Evolutionary conservation across 495 filamentous ascomycete species (phyloP), one percentile per base, ranked within the genome.

Genomic region (Tuber magnatum): DNA sequence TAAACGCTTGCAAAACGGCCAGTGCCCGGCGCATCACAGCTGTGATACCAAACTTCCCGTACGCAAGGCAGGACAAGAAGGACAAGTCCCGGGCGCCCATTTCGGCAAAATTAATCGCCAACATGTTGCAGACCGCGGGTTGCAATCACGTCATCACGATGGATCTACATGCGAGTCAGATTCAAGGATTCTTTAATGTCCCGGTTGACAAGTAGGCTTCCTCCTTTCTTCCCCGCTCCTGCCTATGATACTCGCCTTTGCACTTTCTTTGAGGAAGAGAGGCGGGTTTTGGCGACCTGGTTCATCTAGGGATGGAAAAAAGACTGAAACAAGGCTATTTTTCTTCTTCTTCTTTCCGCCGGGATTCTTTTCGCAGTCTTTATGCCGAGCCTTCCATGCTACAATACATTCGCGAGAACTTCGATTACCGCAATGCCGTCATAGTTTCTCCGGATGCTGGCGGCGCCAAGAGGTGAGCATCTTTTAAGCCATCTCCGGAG

Each of bases 41-140:
- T 77, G 90, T 94, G 74, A 92, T 97, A 71, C 95, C 95, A 76
- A 97, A 99, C 85, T 99, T 97, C 86, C 94, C 94, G 41, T 97
- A 99, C 81, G 94, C 94, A n/a, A 92, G 95, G 41, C 95, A 99
- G 85, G 95, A 99, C 86, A 99, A 99, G 87, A 99, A 99, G 85
- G 95, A 98, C 85, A 97, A 97, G 86, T 92, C 90, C 69, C 89
- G 95, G 74, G 95, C 94, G 40, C 94, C 94, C 22, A 94, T 93
- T 79, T 93, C 91, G 69, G 95, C 95, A 32, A 94, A 94, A 84
- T 86, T 97, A 48, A 95, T 98, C 85, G 95, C 95, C 41, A 99
- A 97, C 84, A 97, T 97, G 94, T 86, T 99, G 74, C 94, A 97
- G 85, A 95, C 94, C 24, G 95, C 95, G 35, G 95, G 95, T 72